Base-by-base conservation (phyloP, 768 basidiomycete species). In the Phlebiopsis gigantea region DNA sequence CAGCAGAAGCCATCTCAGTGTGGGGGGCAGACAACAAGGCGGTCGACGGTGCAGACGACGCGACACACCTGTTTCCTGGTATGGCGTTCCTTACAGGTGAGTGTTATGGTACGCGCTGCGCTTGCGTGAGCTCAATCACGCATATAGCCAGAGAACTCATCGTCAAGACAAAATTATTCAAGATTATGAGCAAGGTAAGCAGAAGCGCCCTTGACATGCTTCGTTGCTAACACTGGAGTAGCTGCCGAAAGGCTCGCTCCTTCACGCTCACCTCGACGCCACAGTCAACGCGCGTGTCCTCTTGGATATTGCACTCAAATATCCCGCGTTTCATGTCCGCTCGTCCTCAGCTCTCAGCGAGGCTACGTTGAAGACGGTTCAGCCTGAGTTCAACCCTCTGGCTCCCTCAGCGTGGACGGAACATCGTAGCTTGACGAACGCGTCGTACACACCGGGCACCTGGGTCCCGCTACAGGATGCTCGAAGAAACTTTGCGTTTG, bases 221-320 rank as follows among this genome's bases (percentile, higher is more conserved):
- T n/a, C n/a, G n/a, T n/a, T 22, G 39, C 47, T 53, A 31, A 41
- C 45, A 15, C 42, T 30, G 2, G 31, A 51, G 14, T 26, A 87
- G 85, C 88, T 91, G 86, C 89, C 89, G 1, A 91, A 90, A 69
- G 90, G 89, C 41, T 87, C 79, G 0, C 74, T 91, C 3, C 72
- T 92, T 14, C 88, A 91, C 61, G 81, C 76, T 0, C 89, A 91
- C 65, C 72, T 91, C n/a, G 87, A 88, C 63, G 84, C 87, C 19
- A 87, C 82, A 0, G 84, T 88, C 22, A 80, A 85, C 52, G 76
- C 75, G 0, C 64, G 71, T 19, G 71, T 74, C 22, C 72, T 90
- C 5, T 71, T 87, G 14, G 65, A 74, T 17, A 71, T 84, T 10
- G 87, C 85, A 1, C 66, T 84, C 24, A 68, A 79, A 51, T 73